Evolutionary conservation across 1,284 basidiomycete species (phyloP).

Genomic region (Tetrapyrgos nigripes): DNA sequence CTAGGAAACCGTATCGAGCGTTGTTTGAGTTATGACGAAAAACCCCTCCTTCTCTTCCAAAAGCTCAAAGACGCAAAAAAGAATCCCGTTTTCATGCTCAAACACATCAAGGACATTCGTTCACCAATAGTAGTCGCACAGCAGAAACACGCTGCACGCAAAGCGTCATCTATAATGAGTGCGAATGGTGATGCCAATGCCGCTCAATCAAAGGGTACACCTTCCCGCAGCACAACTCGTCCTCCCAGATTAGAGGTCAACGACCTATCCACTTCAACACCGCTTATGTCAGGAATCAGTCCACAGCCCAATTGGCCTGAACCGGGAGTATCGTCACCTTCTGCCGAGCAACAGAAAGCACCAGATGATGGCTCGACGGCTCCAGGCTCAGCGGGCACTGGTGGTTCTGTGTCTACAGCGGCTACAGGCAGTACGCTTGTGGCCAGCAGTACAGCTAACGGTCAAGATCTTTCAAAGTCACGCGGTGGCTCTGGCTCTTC

Average conservation of each 20-base stretch:
- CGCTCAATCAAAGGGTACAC: slow-evolving; percentile 45
- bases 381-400: slow-evolving; percentile 32
- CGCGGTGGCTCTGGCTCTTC: not conserved
- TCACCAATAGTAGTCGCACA: slow-evolving; percentile 95
- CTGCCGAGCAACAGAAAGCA: slow-evolving; percentile 51
- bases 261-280: slow-evolving; percentile 50
- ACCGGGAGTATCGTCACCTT: slow-evolving; percentile 62
- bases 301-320: slow-evolving; percentile 81
- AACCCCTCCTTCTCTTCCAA: slow-evolving; percentile 95
- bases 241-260: slow-evolving; percentile 73
- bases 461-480: slow-evolving; percentile 19
- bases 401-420: not conserved
- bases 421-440: not conserved
- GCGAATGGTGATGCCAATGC: slow-evolving; percentile 27
- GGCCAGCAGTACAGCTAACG: not conserved
- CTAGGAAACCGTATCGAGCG: slow-evolving; percentile 85
- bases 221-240: slow-evolving; percentile 48
- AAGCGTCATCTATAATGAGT: slow-evolving; percentile 62
- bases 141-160: slow-evolving; percentile 89
- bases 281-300: slow-evolving; percentile 41
- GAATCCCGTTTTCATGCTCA: slow-evolving; percentile 98
- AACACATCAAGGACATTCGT: slow-evolving; percentile 97
- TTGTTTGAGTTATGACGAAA: slow-evolving; percentile 97
- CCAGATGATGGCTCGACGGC: slow-evolving; percentile 6
- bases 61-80: slow-evolving; percentile 97